Evolutionary conservation across 2,329 filamentous ascomycete genomes (phyloP), one percentile per base, ranked within the genome.

Genomic region (Colletotrichum caudatum): DNA sequence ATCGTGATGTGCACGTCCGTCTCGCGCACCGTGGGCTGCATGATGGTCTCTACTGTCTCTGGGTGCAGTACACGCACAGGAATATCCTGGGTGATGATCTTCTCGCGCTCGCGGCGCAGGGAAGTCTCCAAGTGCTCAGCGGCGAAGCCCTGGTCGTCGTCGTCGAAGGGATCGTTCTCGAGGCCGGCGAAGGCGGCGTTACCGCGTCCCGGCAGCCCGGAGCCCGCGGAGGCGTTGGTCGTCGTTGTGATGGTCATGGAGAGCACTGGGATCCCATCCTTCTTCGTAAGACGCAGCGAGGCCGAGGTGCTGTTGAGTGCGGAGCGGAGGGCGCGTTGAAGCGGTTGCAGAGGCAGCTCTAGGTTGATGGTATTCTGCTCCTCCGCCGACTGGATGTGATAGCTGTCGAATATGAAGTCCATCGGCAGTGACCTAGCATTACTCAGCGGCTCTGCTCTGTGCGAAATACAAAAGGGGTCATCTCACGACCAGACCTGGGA

Each of bases 401-500:
- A 97, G 75, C 87, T 86, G 79, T 94, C 88, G 81, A 99, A 98
- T 77, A 99, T 94, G 76, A 94, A 91, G 78, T 97, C 93, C 87
- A 93, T 88, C 33, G 84, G 82, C 35, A 91, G 82, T 57, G 87
- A 88, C 53, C 88, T 90, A 73, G 51, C 5, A 37, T 20, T 5
- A n/a, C 60, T 74, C 50, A 69, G 71, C 44, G 59, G 54, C 54
- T 26, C 20, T 5, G 39, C 59, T 37, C 26, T 16, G 14, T 46
- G 53, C 16, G 20, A 18, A 37, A 33, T 29, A 54, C 48, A 41
- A 14, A 74, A 20, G 29, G 29, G 39, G 54, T 50, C 64, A 56
- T 90, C 91, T 79, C 87, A 95, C 87, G 94, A 94, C 96, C 96
- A 99, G 66, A 98, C 95, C 86, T 98, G 95, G 11, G 94, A 97